Base-by-base conservation (phyloP, 2,329 filamentous ascomycete species). In the Ophiostoma tasmaniense region DNA sequence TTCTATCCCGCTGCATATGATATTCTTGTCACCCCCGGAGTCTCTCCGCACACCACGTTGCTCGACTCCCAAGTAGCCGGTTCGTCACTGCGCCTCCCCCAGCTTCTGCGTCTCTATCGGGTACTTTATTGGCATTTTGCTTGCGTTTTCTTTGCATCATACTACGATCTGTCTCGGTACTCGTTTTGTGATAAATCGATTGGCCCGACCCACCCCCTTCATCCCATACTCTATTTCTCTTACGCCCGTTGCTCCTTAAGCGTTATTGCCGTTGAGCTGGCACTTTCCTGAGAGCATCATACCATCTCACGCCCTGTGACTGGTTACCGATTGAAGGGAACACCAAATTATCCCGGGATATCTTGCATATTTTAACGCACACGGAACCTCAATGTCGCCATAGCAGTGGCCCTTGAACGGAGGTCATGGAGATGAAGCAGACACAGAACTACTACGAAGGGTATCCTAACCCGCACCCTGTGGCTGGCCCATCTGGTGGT, bases 401-500 rank as follows among this genome's bases (percentile, higher is more conserved):
- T 66, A 33, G 66, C 25, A 42, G 59, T 25, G 62, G 45, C 33
- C 28, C 30, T 30, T 45, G n/a, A 66, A 64, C 14, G 50, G 67
- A 69, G 52, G 66, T 7, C 59, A 68, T 71, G 71, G 71, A 70
- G 55, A 73, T 73, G 69, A 69, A 73, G 28, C 69, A 69, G 11
- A 45, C 70, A 30, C 35, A 69, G 28, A 50, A 64, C 37, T 71
- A 71, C 59, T 71, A 66, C 30, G 69, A 68, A n/a, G 70, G 68
- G 39, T 70, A 68, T 64, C 30, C 68, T 28, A 20, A 35, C 52
- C 64, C 37, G 30, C 68, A 66, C 62, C 45, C 70, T 6, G 37
- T 61, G 11, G 64, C 50, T 61, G 50, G 25, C 14, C 25, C 66
- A n/a, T 22, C 55, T 30, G 55, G 30, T 17, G 69, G 68, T 30